Base-by-base conservation (phyloP, 345 rosid genomes). In the Brassica incana region DNA sequence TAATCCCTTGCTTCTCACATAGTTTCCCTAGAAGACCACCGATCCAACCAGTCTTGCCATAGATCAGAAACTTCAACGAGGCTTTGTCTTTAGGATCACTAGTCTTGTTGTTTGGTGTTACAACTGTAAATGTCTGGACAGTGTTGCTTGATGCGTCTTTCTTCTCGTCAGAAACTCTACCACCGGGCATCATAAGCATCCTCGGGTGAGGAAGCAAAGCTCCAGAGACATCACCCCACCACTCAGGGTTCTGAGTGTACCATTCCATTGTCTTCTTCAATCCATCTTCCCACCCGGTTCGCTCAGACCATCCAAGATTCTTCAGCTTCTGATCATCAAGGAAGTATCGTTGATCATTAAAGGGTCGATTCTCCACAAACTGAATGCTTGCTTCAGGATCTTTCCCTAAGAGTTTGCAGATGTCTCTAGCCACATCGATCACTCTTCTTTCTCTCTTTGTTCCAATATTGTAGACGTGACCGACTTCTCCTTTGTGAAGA, bases 211-310 rank as follows among this genome's bases (percentile, higher is more conserved):
- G 88, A 35, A 67, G 74, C 40, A 89, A 85, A 66, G 91, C 91
- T 29, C 85, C 88, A n/a, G 91, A 78, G 4, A 89, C 87, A 77
- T 89, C 93, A 1, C 88, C 93, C 93, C 93, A 88, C 88, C 86
- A 89, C 71, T 83, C 71, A 8, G 88, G 85, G 14, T 89, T 84
- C 70, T 71, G 68, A 15, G 79, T 83, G 67, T 89, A 89, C 93
- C 93, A 89, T 43, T 87, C 89, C 83, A 79, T 81, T 45, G 93
- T 89, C 84, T 63, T 78, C 81, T 78, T 85, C 52, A 89, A 66
- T 25, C 93, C 93, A 74, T 80, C 86, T 52, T 85, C 88, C 93
- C 93, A 89, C 2, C 74, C n/a, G 6, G 90, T 89, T 65, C 63
- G 77, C 77, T 87, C 93, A 29, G 77, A 54, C 91, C 93, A 89